Conservation (phyloP, 768 basidiomycete species). For the Boletus bicolor region DNA sequence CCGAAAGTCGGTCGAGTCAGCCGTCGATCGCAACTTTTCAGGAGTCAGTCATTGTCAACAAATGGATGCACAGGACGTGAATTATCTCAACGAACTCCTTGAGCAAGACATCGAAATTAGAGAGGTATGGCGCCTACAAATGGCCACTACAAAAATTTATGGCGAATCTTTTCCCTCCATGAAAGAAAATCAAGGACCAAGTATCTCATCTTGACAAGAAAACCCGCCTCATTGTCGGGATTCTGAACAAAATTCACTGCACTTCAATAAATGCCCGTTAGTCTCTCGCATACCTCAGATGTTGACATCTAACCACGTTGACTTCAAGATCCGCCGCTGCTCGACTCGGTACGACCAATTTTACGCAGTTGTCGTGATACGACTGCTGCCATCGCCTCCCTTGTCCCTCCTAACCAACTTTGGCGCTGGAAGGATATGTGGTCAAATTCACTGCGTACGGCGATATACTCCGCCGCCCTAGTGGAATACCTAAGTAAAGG, state of each 20-base stretch:
- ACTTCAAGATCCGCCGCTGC: slow-evolving; percentile 53
- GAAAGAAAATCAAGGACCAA: slow-evolving; percentile 77
- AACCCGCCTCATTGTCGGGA: slow-evolving; percentile 65
- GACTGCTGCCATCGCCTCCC: slow-evolving; percentile 47
- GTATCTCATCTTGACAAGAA: slow-evolving; percentile 74
- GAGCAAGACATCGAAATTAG: slow-evolving; percentile 61
- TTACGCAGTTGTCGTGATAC: slow-evolving; percentile 53
- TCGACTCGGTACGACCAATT: slow-evolving; percentile 55
- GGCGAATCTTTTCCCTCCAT: slow-evolving; percentile 1
- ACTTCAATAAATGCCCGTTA: slow-evolving; percentile 59
- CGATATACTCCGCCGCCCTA: slow-evolving; percentile 63
- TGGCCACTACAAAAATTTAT: not conserved
- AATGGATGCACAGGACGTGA: slow-evolving; percentile 59
- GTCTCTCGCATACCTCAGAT: slow-evolving; percentile 22
- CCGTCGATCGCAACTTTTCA: not conserved
- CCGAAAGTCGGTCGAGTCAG: slow-evolving; percentile 6
- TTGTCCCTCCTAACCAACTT: slow-evolving; percentile 68
- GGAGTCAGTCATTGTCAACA: not conserved
- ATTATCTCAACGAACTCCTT: slow-evolving; percentile 54
- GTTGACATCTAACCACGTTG: slow-evolving; percentile 9
- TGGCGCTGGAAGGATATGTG: slow-evolving; percentile 88
- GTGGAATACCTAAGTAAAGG: slow-evolving; percentile 61
- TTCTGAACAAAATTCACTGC: slow-evolving; percentile 77
- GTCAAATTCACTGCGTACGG: slow-evolving; percentile 64
- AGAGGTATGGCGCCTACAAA: slow-evolving; percentile 46